phyloP scores from a whole-genome alignment of 192 early-diverging fungal species.

The Hyaloraphidium curvatum region DNA sequence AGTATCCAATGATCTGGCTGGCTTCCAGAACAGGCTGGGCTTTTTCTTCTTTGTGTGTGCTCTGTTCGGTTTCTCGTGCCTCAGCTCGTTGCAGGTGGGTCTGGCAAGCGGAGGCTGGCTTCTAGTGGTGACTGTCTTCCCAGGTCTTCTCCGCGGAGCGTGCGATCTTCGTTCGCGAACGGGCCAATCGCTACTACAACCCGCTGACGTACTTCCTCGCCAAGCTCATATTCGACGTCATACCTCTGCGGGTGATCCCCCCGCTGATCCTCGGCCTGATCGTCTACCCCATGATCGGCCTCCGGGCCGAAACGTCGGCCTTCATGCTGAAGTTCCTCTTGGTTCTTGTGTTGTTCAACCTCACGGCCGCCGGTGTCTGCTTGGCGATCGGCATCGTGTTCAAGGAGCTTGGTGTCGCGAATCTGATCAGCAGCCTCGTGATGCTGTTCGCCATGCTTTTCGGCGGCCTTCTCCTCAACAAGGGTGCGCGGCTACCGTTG shows the following conservation, averaged over 20 bases:
- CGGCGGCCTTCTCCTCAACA: slow-evolving; percentile 75
- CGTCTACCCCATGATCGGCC: slow-evolving; percentile 68
- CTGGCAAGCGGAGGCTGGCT: not conserved
- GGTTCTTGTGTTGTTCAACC: slow-evolving; percentile 62
- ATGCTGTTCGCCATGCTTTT: slow-evolving; percentile 83
- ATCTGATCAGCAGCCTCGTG: slow-evolving; percentile 53
- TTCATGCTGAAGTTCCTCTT: slow-evolving; percentile 46
- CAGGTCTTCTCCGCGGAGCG: slow-evolving; percentile 40
- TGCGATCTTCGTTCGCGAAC: slow-evolving; percentile 47
- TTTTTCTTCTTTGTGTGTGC: slow-evolving; percentile 52
- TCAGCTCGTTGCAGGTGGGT: slow-evolving; percentile 31
- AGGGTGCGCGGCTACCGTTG: slow-evolving; percentile 15
- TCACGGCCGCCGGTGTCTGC: slow-evolving; percentile 53
- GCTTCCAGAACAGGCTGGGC: slow-evolving; percentile 58
- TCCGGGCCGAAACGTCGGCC: slow-evolving; percentile 34
- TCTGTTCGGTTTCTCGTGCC: slow-evolving; percentile 44
- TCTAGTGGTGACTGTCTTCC: not conserved
- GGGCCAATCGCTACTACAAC: slow-evolving; percentile 53
- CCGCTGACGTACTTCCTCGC: slow-evolving; percentile 43
- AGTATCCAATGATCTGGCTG: slow-evolving; percentile 36
- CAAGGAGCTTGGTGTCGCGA: slow-evolving; percentile 49
- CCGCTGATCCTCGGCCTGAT: slow-evolving; percentile 64
- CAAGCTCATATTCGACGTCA: slow-evolving; percentile 47
- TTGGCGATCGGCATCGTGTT: slow-evolving; percentile 56
- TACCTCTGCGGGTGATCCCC: slow-evolving; percentile 61